phyloP scores from a whole-genome alignment of 2,329 filamentous ascomycete species.

The Elsinoe ampelina region DNA sequence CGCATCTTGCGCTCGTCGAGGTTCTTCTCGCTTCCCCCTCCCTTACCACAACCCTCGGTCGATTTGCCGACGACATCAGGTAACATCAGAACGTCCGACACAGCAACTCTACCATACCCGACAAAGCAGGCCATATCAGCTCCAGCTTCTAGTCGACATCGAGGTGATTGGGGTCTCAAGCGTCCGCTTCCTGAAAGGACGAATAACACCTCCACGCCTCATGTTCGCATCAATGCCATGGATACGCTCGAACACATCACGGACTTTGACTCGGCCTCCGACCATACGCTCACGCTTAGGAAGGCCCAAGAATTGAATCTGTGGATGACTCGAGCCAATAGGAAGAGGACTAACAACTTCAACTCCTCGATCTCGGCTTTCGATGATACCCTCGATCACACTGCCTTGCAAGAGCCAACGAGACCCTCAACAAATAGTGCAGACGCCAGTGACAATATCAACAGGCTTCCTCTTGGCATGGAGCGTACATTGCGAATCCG shows the following conservation, averaged over 20 bases:
- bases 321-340: slow-evolving; percentile 45
- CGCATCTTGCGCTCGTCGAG: slow-evolving; percentile 75
- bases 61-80: slow-evolving; percentile 38
- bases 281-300: slow-evolving; percentile 68
- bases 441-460: slow-evolving; percentile 17
- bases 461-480: slow-evolving; percentile 22
- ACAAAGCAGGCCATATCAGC: slow-evolving; percentile 75
- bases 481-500: slow-evolving; percentile 17
- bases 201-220: slow-evolving; percentile 60
- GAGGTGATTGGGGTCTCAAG: slow-evolving; percentile 91
- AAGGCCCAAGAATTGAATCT: slow-evolving; percentile 82
- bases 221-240: slow-evolving; percentile 65
- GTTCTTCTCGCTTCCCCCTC: slow-evolving; percentile 75
- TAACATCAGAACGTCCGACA: slow-evolving; percentile 49
- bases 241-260: slow-evolving; percentile 84
- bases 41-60: slow-evolving; percentile 54
- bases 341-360: slow-evolving; percentile 15
- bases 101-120: slow-evolving; percentile 69
- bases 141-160: slow-evolving; percentile 58
- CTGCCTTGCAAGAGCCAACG: slow-evolving; percentile 16
- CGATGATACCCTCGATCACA: slow-evolving; percentile 38
- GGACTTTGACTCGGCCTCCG: slow-evolving; percentile 73
- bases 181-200: slow-evolving; percentile 68
- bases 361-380: slow-evolving; percentile 28
- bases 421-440: not conserved